phyloP scores from a whole-genome alignment of 2,329 filamentous ascomycete genomes.

The Colletotrichum sp. region DNA sequence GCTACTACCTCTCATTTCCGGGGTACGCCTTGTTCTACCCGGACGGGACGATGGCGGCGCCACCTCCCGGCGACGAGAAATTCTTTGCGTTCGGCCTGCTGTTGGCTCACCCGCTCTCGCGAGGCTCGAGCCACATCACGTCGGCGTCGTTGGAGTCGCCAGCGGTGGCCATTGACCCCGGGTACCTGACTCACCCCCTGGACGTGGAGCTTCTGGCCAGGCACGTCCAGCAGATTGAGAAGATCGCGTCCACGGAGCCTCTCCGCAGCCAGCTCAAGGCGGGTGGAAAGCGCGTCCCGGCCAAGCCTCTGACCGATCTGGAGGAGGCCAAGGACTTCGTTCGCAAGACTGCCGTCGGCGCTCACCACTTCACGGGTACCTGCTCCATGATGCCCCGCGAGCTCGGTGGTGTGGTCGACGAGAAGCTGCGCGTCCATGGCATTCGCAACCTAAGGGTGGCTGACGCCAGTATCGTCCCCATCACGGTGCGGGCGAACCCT shows the following conservation, averaged over 20 bases:
- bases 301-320: conserved; percentile 28
- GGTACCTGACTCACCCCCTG: conserved; percentile 58
- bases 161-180: conserved; percentile 49
- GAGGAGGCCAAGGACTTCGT: conserved; percentile 41
- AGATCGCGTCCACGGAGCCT: conserved; percentile 38
- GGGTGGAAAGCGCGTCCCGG: conserved; percentile 29
- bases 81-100: conserved; percentile 61
- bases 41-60: conserved; percentile 16
- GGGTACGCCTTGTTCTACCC: conserved; percentile 18
- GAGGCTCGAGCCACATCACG: conserved; percentile 63
- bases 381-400: conserved; percentile 56
- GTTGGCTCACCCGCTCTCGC: conserved; percentile 65
- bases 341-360: conserved; percentile 34
- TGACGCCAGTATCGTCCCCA: conserved; percentile 42
- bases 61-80: conserved; percentile 30
- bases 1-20: conserved; percentile 18
- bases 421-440: conserved; percentile 48
- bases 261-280: conserved; percentile 45
- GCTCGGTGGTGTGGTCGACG: conserved; percentile 52
- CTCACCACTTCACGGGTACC: conserved; percentile 53
- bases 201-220: conserved; percentile 59
- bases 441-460: conserved; percentile 47
- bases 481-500: conserved; percentile 33
- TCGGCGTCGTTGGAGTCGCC: conserved; percentile 33
- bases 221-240: conserved; percentile 45